Conservation (phyloP, 225 moss, liverwort and hornwort genomes). For the Sphagnum tenellum region DNA sequence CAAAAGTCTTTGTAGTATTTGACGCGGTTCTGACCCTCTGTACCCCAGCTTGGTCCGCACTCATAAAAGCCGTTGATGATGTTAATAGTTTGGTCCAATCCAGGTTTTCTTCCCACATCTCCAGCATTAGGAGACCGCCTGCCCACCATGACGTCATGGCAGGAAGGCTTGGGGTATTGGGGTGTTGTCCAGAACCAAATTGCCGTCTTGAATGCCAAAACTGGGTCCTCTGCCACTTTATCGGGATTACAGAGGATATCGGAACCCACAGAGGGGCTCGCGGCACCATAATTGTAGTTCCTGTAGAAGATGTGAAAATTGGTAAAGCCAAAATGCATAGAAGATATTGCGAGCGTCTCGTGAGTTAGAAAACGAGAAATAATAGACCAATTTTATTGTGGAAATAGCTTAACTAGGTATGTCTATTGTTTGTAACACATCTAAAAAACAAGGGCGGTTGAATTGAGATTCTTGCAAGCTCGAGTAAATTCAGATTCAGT, state of each 20-base stretch:
- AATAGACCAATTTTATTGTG: too few species aligned
- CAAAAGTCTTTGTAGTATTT: constrained; percentile 19
- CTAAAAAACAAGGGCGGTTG: too few species aligned
- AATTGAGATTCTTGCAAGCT: too few species aligned
- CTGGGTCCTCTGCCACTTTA: constrained; percentile 25
- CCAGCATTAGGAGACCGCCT: constrained; percentile 19
- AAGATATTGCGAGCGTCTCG: background rate
- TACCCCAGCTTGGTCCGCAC: constrained; percentile 15
- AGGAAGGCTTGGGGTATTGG: constrained; percentile 28
- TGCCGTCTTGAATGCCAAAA: constrained; percentile 29
- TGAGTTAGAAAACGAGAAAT: too few species aligned
- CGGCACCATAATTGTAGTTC: constrained; percentile 59
- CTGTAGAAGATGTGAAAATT: constrained; percentile 10
- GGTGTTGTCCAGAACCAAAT: constrained; percentile 63
- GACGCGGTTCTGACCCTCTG: constrained; percentile 23
- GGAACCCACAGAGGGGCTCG: constrained; percentile 11
- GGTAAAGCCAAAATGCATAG: too few species aligned
- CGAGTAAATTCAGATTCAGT: too few species aligned
- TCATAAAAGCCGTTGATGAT: constrained; percentile 49
- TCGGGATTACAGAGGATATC: constrained; percentile 35
- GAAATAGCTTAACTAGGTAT: too few species aligned
- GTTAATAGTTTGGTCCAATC: constrained; percentile 44
- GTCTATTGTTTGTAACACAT: too few species aligned
- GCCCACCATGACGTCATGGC: constrained; percentile 48
- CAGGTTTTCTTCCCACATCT: constrained; percentile 29